A percentile compares a stretch with the other conserved stretches of the same genome.
phyloP scores from a whole-genome alignment of 345 rosid species.

The Salix viminalis region DNA sequence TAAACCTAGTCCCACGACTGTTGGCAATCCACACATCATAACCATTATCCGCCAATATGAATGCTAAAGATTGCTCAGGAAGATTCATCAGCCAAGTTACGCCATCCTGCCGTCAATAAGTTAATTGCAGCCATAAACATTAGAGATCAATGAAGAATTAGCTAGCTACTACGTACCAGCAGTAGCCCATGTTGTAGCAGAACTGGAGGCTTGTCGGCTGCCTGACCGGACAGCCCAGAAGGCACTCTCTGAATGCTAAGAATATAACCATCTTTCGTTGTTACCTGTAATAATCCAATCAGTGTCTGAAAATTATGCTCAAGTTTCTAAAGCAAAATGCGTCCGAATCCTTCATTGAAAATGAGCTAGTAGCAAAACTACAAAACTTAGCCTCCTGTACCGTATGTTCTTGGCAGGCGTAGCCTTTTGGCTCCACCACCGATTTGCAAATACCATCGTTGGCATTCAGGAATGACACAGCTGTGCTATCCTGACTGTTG shows the following conservation, averaged over 20 bases:
- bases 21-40: conserved; percentile 46
- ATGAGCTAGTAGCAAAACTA: neutral
- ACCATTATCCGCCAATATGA: conserved; percentile 38
- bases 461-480: neutral
- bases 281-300: conserved; percentile 32
- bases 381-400: conserved; percentile 7
- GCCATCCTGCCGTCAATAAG: conserved; percentile 28
- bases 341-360: too few species aligned
- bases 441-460: conserved; percentile 24
- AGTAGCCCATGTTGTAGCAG: conserved; percentile 46
- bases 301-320: too few species aligned
- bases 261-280: conserved; percentile 49
- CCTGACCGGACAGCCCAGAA: conserved; percentile 12
- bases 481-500: neutral
- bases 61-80: conserved; percentile 32
- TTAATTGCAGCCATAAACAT: neutral
- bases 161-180: neutral
- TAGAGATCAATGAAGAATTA: neutral
- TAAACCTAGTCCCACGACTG: conserved; percentile 36
- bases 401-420: conserved; percentile 36
- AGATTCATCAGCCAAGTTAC: conserved; percentile 30
- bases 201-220: conserved; percentile 43
- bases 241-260: conserved; percentile 48
- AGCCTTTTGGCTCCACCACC: conserved; percentile 30
- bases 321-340: too few species aligned